A percentile compares a stretch with the other conserved stretches of the same genome.
Conservation (phyloP, 352 stramenopile genomes). For the Lagenidium sp. region DNA sequence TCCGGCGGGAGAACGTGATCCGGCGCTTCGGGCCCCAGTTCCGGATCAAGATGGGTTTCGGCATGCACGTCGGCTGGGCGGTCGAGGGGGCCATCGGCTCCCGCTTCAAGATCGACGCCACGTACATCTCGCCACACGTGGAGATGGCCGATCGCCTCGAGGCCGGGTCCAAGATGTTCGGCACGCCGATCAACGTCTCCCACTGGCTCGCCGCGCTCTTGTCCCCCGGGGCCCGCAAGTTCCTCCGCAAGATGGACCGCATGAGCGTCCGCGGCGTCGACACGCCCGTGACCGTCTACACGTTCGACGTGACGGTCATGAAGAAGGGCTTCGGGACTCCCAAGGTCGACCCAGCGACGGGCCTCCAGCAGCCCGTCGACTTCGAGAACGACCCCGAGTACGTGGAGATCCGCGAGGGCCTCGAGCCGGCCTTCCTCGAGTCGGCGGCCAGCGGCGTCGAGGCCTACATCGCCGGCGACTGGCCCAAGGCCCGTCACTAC, state of each 20-base stretch:
- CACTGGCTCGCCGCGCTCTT: slow-evolving; percentile 76
- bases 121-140: slow-evolving; percentile 94
- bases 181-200: slow-evolving; percentile 74
- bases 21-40: slow-evolving; percentile 75
- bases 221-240: slow-evolving; percentile 53
- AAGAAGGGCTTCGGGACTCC: slow-evolving; percentile 69
- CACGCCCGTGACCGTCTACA: slow-evolving; percentile 78
- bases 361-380: slow-evolving; percentile 57
- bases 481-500: slow-evolving; percentile 65
- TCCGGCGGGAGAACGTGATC: slow-evolving; percentile 60
- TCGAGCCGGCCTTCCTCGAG: slow-evolving; percentile 78
- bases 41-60: slow-evolving; percentile 91
- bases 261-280: slow-evolving; percentile 81
- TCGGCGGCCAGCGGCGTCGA: slow-evolving; percentile 55
- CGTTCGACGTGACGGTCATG: slow-evolving; percentile 79
- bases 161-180: slow-evolving; percentile 91
- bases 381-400: slow-evolving; percentile 82
- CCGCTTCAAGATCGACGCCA: slow-evolving; percentile 95
- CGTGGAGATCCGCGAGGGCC: slow-evolving; percentile 70
- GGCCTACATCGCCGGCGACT: slow-evolving; percentile 65
- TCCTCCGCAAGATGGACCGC: slow-evolving; percentile 76
- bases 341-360: slow-evolving; percentile 50
- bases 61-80: slow-evolving; percentile 94
- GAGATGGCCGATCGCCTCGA: slow-evolving; percentile 93
- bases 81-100: slow-evolving; percentile 95